Percentiles rank a stretch among this genome's conserved stretches.
phyloP scores from a whole-genome alignment of 768 basidiomycete species.

The Mrakia blollopis region DNA sequence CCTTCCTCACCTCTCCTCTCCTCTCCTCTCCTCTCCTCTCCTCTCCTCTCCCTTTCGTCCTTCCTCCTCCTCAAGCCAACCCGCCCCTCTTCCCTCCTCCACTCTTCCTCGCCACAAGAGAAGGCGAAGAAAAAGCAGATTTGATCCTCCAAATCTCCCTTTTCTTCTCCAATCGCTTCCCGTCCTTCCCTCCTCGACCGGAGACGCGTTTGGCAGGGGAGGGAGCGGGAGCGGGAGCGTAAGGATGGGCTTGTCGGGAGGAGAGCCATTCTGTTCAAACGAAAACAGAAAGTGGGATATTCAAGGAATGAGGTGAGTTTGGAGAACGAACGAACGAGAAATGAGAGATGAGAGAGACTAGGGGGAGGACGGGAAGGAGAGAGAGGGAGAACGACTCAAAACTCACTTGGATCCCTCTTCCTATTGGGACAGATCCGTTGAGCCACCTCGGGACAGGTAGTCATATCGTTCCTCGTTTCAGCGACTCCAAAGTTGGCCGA shows the following conservation, averaged over 20 bases:
- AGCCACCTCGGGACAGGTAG: background rate
- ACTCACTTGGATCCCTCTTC: constrained; percentile 1
- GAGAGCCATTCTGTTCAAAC: background rate
- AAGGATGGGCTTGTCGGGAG: background rate
- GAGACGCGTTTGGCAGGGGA: no score
- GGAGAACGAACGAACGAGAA: background rate
- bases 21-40: no score
- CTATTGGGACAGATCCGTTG: background rate
- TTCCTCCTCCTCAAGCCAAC: no score
- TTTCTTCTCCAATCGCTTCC: no score
- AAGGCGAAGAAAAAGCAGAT: no score
- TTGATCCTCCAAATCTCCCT: no score
- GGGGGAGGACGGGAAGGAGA: background rate
- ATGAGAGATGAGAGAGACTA: background rate
- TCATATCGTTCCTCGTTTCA: background rate
- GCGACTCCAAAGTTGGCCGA: background rate
- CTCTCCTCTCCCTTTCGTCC: no score
- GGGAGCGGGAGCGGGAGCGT: background rate
- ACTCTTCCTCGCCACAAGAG: no score
- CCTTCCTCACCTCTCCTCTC: no score
- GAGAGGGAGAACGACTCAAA: background rate
- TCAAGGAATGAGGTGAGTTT: background rate
- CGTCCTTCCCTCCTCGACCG: no score
- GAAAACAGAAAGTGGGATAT: no score
- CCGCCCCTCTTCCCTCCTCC: no score